Percentiles rank a stretch among this genome's conserved stretches.
phyloP scores from a whole-genome alignment of 805 yeast genomes.

The Saccharomycopsis capsularis region DNA sequence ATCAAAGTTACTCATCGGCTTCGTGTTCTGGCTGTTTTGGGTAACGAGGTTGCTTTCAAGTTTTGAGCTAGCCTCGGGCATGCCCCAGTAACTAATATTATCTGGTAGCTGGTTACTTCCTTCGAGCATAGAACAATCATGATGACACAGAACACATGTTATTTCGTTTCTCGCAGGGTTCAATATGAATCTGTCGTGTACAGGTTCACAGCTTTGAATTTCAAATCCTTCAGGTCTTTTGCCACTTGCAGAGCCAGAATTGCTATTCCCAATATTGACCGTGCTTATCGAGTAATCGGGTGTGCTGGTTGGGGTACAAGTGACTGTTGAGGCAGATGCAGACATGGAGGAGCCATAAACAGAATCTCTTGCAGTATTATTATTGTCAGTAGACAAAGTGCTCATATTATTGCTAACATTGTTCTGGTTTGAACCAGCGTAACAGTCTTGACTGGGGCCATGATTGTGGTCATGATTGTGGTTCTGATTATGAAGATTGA shows the following conservation, averaged over 20 bases:
- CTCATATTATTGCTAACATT: neutral
- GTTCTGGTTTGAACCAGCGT: too few species aligned
- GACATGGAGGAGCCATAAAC: slow-evolving; percentile 14
- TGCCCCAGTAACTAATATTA: neutral
- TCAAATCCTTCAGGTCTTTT: too few species aligned
- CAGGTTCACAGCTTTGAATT: neutral
- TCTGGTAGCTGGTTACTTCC: neutral
- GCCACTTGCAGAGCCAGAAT: neutral
- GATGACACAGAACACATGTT: slow-evolving; percentile 16
- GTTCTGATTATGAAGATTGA: neutral
- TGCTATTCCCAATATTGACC: slow-evolving; percentile 4
- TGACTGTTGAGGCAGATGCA: neutral
- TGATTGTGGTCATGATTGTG: slow-evolving; percentile 21
- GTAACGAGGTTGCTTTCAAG: neutral
- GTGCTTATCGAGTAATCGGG: neutral
- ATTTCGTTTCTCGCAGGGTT: slow-evolving; percentile 18
- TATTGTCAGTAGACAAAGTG: neutral
- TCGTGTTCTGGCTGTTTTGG: neutral
- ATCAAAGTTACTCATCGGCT: neutral
- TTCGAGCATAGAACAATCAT: slow-evolving; percentile 8
- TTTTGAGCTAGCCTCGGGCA: neutral
- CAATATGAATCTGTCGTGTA: slow-evolving; percentile 17
- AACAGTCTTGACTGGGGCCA: neutral
- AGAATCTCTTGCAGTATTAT: neutral
- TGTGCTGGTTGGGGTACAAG: neutral